Conservation (phyloP, 2,329 filamentous ascomycete genomes). For the Cladosporium sp. region DNA sequence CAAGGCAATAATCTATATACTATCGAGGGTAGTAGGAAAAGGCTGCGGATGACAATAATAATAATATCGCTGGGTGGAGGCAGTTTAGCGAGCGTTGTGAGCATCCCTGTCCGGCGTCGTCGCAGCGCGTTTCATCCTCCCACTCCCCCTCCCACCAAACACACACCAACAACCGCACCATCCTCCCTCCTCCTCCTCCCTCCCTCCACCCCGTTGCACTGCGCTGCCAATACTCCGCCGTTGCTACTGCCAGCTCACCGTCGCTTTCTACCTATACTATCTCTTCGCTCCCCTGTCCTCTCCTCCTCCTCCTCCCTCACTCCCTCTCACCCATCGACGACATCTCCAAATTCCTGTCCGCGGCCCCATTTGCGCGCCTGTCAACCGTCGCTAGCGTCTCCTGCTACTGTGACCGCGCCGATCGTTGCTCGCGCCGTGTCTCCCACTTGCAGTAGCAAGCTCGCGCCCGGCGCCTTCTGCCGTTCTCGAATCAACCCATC, state of each 20-base stretch:
- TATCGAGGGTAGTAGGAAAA: neutral
- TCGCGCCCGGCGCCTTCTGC: slow-evolving; percentile 10
- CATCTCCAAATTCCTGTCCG: slow-evolving; percentile 1
- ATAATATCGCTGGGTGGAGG: neutral
- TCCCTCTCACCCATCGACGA: slow-evolving; percentile 5
- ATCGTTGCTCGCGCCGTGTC: neutral
- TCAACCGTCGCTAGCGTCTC: slow-evolving; percentile 12
- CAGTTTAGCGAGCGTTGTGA: neutral
- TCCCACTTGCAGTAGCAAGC: neutral
- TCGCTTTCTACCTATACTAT: neutral
- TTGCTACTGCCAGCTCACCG: slow-evolving; percentile 1
- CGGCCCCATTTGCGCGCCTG: slow-evolving; percentile 11
- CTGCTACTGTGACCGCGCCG: neutral
- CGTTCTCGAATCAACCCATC: slow-evolving; percentile 1
- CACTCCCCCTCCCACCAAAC: neutral
- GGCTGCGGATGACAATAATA: too few species aligned
- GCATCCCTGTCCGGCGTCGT: neutral
- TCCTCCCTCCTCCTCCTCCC: neutral
- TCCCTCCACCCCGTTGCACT: neutral
- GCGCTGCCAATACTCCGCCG: slow-evolving; percentile 3
- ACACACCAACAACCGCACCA: neutral
- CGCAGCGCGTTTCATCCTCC: neutral
- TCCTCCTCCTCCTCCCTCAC: neutral
- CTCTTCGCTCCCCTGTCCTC: neutral
- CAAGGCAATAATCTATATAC: too few species aligned